Base-by-base conservation (phyloP, 768 basidiomycete species). In the Collybiopsis luxurians region DNA sequence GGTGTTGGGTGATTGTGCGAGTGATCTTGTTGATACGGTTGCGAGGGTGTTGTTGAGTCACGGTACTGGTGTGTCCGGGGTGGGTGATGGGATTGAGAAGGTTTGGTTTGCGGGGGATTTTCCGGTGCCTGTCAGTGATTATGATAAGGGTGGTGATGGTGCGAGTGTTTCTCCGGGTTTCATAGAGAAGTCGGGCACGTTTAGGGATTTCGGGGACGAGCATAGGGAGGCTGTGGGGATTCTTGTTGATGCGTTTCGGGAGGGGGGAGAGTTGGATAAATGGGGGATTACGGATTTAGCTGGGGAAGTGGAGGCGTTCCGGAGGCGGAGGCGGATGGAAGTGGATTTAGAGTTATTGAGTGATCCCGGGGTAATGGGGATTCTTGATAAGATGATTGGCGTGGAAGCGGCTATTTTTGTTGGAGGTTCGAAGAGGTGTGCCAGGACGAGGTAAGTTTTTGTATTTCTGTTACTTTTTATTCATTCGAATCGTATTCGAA, bases 81-180 rank as follows among this genome's bases (percentile, higher is more conserved):
- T 72, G 12, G 59, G 60, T 26, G 58, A 60, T 12, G 72, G 71
- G 13, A 64, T 83, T 28, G 62, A 62, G 10, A 75, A 72, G 11
- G 73, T 84, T 1, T 86, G 81, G 79, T 71, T 86, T 49, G 81
- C 82, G 2, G 83, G 79, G 23, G 84, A 86, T 63, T 75, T 82
- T 60, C 80, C 81, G 1, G 64, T 67, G 39, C 64, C 70, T 3
- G 53, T 67, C 31, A 59, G 56, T 30, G 59, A 53, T 55, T 31
- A 46, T 57, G 48, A 17, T 23, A 53, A 23, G 53, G n/a, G 26
- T 56, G 42, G 13, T 28, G 59, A 27, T 42, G 52, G 15, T 34
- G 19, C 45, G 11, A 23, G 39, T 13, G 34, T 31, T 6, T 28
- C 9, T 15, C 24, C 39, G 40, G 55, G 60, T 1, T 4, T 28